Base-by-base conservation (phyloP, 139 green algal species). In the Chara braunii region DNA sequence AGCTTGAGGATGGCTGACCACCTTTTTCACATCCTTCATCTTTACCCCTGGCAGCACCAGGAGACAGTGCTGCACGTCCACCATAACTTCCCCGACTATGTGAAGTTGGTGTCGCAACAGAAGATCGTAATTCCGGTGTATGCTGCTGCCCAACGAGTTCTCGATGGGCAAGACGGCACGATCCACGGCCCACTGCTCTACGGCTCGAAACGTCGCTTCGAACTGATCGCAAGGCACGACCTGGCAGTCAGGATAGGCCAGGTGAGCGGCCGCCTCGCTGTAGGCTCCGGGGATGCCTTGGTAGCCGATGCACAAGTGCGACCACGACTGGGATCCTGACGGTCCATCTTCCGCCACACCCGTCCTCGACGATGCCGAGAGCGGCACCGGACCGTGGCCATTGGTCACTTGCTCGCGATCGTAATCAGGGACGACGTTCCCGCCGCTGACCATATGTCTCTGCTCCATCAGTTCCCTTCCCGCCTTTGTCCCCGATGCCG, bases 251-350 rank as follows among this genome's bases (percentile, higher is more conserved):
- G 88, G 84, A 72, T 87, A 94, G 0, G 88, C 88, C 31, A 85
- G 87, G 30, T 80, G 64, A 0, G 88, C 87, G 1, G 92, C 92
- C 37, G 78, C 81, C 69, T 98, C 92, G 63, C 84, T 94, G 82
- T 97, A 98, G 0, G 92, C 92, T 0, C 92, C 92, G 4, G 92
- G 89, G 29, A 90, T 81, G 1, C 92, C 92, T 56, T 97, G 91
- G 32, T 6, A 35, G 30, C 26, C 50, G 53, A 24, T 30, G 30
- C 6, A 14, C 50, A 60, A 60, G 5, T 37, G 53, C 51, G n/a
- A n/a, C n/a, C n/a, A n/a, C n/a, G n/a, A n/a, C n/a, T n/a, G n/a
- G n/a, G n/a, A n/a, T n/a, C n/a, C n/a, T n/a, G n/a, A n/a, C n/a
- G n/a, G n/a, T n/a, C n/a, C n/a, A n/a, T n/a, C n/a, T n/a, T n/a